Evolutionary conservation across 345 rosid genomes (phyloP), one percentile per base, ranked within the genome.

Genomic region (Xanthoceras sorbifolium): DNA sequence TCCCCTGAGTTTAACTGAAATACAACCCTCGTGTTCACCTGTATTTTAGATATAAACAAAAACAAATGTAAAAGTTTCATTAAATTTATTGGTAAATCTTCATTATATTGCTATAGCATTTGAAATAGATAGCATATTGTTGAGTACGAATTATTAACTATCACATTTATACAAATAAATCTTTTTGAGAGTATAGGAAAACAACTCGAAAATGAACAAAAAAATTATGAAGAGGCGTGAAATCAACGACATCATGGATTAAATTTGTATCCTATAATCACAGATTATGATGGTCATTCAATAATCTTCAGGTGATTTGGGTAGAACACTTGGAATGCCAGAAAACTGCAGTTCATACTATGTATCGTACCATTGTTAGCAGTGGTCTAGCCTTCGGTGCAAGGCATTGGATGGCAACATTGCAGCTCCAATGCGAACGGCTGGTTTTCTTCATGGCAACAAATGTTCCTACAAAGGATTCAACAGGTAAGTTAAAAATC

Each of bases 401-500:
- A 31, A 86, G 89, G 76, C 99, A 89, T 79, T 93, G 99, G 99
- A 82, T 92, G 60, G 86, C 94, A 67, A 90, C 97, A 1, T 75
- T 96, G 81, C 94, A 91, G 86, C 93, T 86, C 66, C 97, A 93
- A 60, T 96, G 99, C 31, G 99, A 97, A 74, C 87, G 94, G 76
- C 91, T 90, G 8, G 98, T 94, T 20, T 97, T 97, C 90, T 94
- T 89, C 90, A 92, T 97, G 99, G 99, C 99, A 40, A 97, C 97
- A 74, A 94, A 97, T 79, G 98, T 97, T 76, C 99, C 99, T 15
- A 92, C 97, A 55, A 97, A 97, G 81, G 99, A 97, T 84, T 93
- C 99, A 67, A 88, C 84, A 23, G 98, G 99, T 96, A 75, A 71
- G 42, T 69, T 31, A 3, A 29, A 9, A 52, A 23, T 22, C 62